Conservation (phyloP, 306 rosid species). For the Vigna nakashimae region DNA sequence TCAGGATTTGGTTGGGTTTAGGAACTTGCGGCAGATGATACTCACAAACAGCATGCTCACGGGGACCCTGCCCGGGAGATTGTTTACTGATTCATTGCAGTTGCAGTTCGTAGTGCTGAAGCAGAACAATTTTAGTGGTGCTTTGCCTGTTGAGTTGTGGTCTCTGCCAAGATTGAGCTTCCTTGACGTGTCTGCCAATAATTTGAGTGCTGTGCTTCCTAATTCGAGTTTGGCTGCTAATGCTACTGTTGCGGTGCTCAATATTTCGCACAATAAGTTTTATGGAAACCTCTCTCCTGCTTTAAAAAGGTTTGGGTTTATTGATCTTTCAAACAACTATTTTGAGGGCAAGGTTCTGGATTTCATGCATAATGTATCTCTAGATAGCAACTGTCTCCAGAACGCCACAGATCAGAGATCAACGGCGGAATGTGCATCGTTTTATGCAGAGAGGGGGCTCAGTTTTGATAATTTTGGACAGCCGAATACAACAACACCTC, state of each 20-base stretch:
- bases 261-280: constrained; percentile 70
- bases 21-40: constrained; percentile 64
- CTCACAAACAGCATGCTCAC: constrained; percentile 60
- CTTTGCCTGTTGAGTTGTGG: constrained; percentile 66
- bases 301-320: constrained; percentile 58
- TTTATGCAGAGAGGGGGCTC: constrained; percentile 72
- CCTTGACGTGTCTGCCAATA: constrained; percentile 74
- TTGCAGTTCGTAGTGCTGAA: constrained; percentile 67
- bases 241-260: constrained; percentile 50
- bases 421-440: constrained; percentile 60
- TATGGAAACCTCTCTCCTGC: constrained; percentile 69
- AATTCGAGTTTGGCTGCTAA: constrained; percentile 56
- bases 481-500: constrained; percentile 55
- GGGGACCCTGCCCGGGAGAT: constrained; percentile 60
- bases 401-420: constrained; percentile 65
- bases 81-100: constrained; percentile 55
- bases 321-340: constrained; percentile 80
- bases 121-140: constrained; percentile 61
- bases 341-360: constrained; percentile 73
- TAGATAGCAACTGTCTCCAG: constrained; percentile 73
- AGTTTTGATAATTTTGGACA: constrained; percentile 70
- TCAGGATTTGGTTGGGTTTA: constrained; percentile 59
- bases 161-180: constrained; percentile 65
- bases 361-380: constrained; percentile 55
- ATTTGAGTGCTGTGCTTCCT: constrained; percentile 71